phyloP scores from a whole-genome alignment of 208 protist species.

The Kentomonas sorsogonicus region DNA sequence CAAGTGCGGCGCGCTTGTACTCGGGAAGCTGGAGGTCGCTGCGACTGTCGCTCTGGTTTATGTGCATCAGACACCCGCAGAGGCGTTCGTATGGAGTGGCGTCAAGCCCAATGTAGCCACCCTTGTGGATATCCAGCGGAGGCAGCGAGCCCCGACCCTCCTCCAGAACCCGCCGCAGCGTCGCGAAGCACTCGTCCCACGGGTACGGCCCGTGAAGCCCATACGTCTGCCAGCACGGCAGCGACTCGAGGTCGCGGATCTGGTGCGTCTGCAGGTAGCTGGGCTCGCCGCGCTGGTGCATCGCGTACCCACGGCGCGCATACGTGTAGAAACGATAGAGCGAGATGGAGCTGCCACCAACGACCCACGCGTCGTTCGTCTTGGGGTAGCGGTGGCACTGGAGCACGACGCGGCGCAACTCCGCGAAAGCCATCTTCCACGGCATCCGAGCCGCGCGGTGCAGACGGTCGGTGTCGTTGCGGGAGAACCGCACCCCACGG shows the following conservation, averaged over 20 bases:
- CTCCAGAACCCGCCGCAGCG: slow-evolving; percentile 18
- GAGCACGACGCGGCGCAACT: slow-evolving; percentile 60
- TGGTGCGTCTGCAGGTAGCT: slow-evolving; percentile 64
- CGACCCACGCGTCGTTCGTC: slow-evolving; percentile 76
- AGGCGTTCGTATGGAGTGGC: slow-evolving; percentile 71
- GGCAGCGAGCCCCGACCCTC: slow-evolving; percentile 26
- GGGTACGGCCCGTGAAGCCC: slow-evolving; percentile 73
- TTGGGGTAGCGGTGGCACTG: slow-evolving; percentile 78
- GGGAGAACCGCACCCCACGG: slow-evolving; percentile 67
- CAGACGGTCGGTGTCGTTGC: slow-evolving; percentile 50
- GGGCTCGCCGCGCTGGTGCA: slow-evolving; percentile 29
- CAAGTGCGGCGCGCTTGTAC: slow-evolving; percentile 49
- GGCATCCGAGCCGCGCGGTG: slow-evolving; percentile 53
- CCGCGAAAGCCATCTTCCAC: slow-evolving; percentile 62
- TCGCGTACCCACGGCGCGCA: slow-evolving; percentile 52
- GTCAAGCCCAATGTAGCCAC: slow-evolving; percentile 72
- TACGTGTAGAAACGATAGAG: slow-evolving; percentile 71
- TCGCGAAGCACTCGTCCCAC: slow-evolving; percentile 65
- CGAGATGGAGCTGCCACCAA: slow-evolving; percentile 60
- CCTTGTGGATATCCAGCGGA: slow-evolving; percentile 69
- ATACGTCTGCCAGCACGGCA: slow-evolving; percentile 56
- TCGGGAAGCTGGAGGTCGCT: slow-evolving; percentile 25
- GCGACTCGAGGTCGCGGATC: slow-evolving; percentile 61
- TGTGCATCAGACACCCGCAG: slow-evolving; percentile 59
- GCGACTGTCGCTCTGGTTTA: slow-evolving; percentile 67